Evolutionary conservation across 2,329 filamentous ascomycete species (phyloP).

Genomic region (Tolypocladium ovalisporum): DNA sequence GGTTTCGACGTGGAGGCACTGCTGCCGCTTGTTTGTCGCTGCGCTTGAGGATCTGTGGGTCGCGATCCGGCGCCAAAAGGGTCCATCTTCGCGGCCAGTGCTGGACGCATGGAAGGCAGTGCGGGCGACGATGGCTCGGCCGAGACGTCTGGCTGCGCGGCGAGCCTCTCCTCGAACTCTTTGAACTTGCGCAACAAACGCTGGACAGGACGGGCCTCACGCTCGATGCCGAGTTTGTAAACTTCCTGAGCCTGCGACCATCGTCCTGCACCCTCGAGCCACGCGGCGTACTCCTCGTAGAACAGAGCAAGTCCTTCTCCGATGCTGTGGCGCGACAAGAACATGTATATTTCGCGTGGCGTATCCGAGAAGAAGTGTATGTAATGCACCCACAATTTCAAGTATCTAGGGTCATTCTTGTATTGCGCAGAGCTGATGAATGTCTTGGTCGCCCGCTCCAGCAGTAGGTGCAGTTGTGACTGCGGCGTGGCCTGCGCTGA

Average conservation of each 20-base stretch:
- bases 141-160: conserved; percentile 50
- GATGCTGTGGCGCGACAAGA: conserved; percentile 77
- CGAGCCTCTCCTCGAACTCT: conserved; percentile 74
- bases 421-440: conserved; percentile 82
- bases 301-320: conserved; percentile 82
- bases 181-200: conserved; percentile 79
- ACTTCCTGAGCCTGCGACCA: conserved; percentile 93
- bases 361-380: conserved; percentile 86
- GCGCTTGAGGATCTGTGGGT: conserved; percentile 55
- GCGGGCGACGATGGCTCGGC: conserved; percentile 75
- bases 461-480: conserved; percentile 77
- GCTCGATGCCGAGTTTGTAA: conserved; percentile 80
- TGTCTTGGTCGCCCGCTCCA: conserved; percentile 85
- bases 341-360: conserved; percentile 88
- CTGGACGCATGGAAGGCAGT: conserved; percentile 70
- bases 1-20: conserved; percentile 47
- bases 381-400: conserved; percentile 90
- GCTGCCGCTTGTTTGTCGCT: conserved; percentile 35
- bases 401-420: conserved; percentile 87
- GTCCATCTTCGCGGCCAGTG: conserved; percentile 74
- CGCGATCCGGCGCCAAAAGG: conserved; percentile 57
- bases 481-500: conserved; percentile 84
- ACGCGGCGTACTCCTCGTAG: conserved; percentile 93
- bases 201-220: conserved; percentile 72
- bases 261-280: conserved; percentile 73